These are phyloP conservation scores for Claviceps spartinae DNA, from an alignment of 2,329 filamentous ascomycete genomes.

Conservation along the genomic window DNA sequence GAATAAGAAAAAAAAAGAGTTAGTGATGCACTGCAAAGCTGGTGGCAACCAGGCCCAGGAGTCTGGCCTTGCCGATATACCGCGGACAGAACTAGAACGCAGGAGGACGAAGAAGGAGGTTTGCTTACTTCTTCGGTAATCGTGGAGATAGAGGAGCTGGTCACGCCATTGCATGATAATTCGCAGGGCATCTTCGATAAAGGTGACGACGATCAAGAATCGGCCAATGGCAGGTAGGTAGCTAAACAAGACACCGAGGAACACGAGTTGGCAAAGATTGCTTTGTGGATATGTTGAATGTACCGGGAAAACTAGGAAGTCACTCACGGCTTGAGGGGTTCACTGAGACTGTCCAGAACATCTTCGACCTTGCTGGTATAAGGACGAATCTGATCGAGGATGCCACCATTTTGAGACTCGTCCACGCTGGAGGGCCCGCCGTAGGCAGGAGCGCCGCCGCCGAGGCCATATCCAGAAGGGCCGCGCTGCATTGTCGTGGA, in stretches of 20 bases:
- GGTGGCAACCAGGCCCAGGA: not conserved
- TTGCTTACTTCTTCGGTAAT: constrained; percentile 82
- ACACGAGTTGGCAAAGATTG: constrained; percentile 8
- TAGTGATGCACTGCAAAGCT: not conserved
- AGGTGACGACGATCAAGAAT: constrained; percentile 96
- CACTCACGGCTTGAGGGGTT: constrained; percentile 80
- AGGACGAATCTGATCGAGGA: constrained; percentile 74
- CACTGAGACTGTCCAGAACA: constrained; percentile 69
- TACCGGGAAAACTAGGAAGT: not conserved
- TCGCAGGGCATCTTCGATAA: constrained; percentile 88
- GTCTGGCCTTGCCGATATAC: not conserved
- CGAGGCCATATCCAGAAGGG: constrained; percentile 72
- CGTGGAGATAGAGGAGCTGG: constrained; percentile 82
- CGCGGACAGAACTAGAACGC: no score
- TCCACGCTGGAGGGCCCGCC: constrained; percentile 36
- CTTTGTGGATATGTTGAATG: not conserved
- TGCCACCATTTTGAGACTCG: constrained; percentile 46
- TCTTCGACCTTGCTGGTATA: constrained; percentile 99
- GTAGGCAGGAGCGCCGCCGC: constrained; percentile 56
- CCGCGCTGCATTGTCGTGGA: constrained; percentile 33
- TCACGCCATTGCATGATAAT: constrained; percentile 97
- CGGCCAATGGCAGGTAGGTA: constrained; percentile 91
- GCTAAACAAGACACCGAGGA: constrained; percentile 31
- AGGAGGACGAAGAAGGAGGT: not conserved
- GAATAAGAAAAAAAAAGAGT: not conserved